A percentile compares a stretch with the other conserved stretches of the same genome.
phyloP scores from a whole-genome alignment of 2,329 filamentous ascomycete species.

The Xylaria sp. region DNA sequence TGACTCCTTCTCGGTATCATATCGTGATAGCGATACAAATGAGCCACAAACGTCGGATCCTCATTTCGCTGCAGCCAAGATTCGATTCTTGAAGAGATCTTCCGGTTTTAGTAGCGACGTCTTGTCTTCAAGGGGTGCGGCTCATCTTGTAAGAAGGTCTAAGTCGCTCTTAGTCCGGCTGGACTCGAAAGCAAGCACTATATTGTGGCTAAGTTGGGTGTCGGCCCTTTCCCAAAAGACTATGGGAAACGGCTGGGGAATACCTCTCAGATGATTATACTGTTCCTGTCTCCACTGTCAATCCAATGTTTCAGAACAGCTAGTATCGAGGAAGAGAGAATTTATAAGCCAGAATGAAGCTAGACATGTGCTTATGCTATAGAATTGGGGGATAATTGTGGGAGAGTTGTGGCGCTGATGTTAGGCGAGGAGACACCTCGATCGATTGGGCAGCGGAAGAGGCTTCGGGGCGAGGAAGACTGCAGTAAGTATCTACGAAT shows the following conservation, averaged over 20 bases:
- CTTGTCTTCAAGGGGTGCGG: slow-evolving; percentile 16
- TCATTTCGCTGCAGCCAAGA: slow-evolving; percentile 12
- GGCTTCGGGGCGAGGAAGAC: not conserved
- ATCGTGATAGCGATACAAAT: not conserved
- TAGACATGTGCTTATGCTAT: not conserved
- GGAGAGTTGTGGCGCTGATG: not conserved
- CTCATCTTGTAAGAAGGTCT: slow-evolving; percentile 11
- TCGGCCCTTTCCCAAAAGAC: slow-evolving; percentile 14
- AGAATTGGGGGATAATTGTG: not conserved
- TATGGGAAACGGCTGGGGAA: not conserved
- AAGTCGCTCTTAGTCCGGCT: slow-evolving; percentile 4
- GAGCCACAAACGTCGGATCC: not conserved
- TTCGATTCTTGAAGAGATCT: slow-evolving; percentile 8
- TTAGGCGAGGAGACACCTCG: slow-evolving; percentile 6
- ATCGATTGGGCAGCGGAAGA: not conserved
- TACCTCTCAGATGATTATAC: slow-evolving; percentile 11
- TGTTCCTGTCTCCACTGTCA: slow-evolving; percentile 12
- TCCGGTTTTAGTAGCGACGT: slow-evolving; percentile 14
- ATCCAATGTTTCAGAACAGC: not conserved
- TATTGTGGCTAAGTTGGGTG: slow-evolving; percentile 19
- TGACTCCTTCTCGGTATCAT: slow-evolving; percentile 3
- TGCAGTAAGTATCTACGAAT: slow-evolving; percentile 10
- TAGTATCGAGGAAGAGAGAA: not conserved
- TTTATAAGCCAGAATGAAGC: not conserved
- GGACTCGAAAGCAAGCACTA: slow-evolving; percentile 11